Conservation (phyloP, 331 rosid species). For the Cucumis variabilis region DNA sequence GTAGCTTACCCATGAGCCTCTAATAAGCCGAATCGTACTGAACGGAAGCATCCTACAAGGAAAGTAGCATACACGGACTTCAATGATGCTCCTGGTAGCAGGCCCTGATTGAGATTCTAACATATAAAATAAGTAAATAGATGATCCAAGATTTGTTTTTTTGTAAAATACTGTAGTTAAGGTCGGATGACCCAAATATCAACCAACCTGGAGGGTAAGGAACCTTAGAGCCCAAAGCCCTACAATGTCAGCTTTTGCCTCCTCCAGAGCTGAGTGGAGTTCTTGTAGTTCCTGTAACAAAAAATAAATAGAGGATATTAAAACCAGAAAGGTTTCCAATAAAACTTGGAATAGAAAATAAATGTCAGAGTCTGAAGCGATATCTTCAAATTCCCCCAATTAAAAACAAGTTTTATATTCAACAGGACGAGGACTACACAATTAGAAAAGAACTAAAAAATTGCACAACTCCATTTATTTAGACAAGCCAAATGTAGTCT, state of each 20-base stretch:
- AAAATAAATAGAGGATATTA: constrained; percentile 31
- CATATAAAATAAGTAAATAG: constrained; percentile 14
- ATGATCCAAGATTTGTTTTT: background rate
- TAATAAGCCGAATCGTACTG: constrained; percentile 85
- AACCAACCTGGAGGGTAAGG: constrained; percentile 68
- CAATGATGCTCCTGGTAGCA: constrained; percentile 74
- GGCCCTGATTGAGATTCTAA: constrained; percentile 50
- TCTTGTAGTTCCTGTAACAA: constrained; percentile 88
- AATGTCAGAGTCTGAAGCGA: background rate
- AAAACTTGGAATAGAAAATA: constrained; percentile 3
- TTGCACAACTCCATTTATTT: background rate
- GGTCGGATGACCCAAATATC: constrained; percentile 18
- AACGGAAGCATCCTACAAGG: constrained; percentile 97
- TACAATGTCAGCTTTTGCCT: constrained; percentile 98
- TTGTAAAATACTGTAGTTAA: background rate
- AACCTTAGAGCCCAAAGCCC: constrained; percentile 95
- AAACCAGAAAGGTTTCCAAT: constrained; percentile 5
- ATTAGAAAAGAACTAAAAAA: background rate
- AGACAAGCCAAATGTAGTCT: background rate
- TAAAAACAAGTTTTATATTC: background rate
- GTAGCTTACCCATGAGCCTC: constrained; percentile 94
- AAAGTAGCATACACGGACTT: constrained; percentile 90
- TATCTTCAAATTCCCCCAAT: background rate
- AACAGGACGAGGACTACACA: background rate
- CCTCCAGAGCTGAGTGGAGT: constrained; percentile 90